A percentile compares a stretch with the other conserved stretches of the same genome.
Conservation (phyloP, 176 grass and related monocot genomes). For the Tuctoria greenei region DNA sequence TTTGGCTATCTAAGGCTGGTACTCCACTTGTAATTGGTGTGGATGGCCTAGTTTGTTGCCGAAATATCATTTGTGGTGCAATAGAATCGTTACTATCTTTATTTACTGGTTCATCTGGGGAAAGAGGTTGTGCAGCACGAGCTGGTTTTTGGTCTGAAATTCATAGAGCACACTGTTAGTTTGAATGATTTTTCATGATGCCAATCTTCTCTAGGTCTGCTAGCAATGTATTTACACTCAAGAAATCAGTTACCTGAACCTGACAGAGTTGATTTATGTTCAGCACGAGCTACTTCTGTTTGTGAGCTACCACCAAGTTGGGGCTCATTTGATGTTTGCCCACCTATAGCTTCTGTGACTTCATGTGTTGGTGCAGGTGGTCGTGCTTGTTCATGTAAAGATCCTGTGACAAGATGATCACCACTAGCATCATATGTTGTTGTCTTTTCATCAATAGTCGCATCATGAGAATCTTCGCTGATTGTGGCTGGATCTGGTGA, state of each 20-base stretch:
- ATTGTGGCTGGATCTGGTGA: too few species aligned
- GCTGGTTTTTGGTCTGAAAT: conserved; percentile 26
- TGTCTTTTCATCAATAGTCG: conserved; percentile 18
- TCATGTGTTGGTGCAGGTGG: conserved; percentile 15
- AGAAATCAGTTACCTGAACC: conserved; percentile 31
- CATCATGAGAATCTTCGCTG: conserved; percentile 12
- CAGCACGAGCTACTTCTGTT: neutral
- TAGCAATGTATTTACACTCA: neutral
- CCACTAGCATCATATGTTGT: conserved; percentile 15
- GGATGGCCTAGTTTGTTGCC: conserved; percentile 31
- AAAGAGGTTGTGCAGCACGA: neutral
- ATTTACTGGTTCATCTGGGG: conserved; percentile 27
- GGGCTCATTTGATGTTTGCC: neutral
- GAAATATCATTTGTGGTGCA: neutral
- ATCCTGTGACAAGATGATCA: neutral
- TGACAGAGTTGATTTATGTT: conserved; percentile 2
- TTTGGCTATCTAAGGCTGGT: too few species aligned
- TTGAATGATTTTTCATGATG: conserved; percentile 12
- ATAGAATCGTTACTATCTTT: neutral
- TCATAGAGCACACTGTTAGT: conserved; percentile 17
- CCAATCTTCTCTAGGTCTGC: neutral
- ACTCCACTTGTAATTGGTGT: neutral
- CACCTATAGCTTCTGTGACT: neutral
- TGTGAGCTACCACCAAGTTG: neutral
- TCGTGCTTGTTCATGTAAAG: neutral